phyloP scores from a whole-genome alignment of 352 stramenopile species.

The Phytophthora pisi region DNA sequence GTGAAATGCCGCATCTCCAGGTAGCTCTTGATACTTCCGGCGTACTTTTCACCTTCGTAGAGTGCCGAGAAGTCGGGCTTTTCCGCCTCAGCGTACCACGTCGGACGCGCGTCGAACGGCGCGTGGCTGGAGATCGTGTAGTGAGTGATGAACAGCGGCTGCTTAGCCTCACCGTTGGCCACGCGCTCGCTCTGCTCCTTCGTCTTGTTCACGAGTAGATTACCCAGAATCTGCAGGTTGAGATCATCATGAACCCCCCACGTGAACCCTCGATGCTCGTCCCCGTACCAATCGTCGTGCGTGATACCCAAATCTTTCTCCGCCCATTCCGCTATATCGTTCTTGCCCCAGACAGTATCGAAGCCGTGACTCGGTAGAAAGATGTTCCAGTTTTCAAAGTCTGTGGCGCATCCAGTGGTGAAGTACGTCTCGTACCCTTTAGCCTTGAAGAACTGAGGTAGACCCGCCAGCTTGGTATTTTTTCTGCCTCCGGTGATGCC shows the following conservation, averaged over 20 bases:
- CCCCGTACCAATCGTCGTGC: neutral
- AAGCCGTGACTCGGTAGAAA: constrained; percentile 40
- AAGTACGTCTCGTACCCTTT: constrained; percentile 60
- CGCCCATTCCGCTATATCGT: neutral
- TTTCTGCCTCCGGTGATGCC: constrained; percentile 39
- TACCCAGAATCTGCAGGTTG: constrained; percentile 42
- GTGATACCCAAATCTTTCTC: neutral
- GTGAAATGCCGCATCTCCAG: constrained; percentile 46
- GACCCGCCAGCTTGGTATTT: constrained; percentile 37
- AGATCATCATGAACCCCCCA: constrained; percentile 58
- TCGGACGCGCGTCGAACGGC: constrained; percentile 34
- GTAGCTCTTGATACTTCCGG: constrained; percentile 33
- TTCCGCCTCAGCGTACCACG: constrained; percentile 34
- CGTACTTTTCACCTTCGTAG: constrained; percentile 25
- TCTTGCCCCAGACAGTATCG: neutral
- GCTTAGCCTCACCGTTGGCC: neutral
- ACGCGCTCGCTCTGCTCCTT: constrained; percentile 4
- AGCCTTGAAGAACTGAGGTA: constrained; percentile 55
- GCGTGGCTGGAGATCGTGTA: constrained; percentile 38
- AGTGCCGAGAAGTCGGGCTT: constrained; percentile 43
- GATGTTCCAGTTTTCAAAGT: constrained; percentile 46
- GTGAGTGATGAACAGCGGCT: constrained; percentile 10
- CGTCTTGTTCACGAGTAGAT: constrained; percentile 46
- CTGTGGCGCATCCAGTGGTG: constrained; percentile 32
- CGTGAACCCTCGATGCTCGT: constrained; percentile 4